Conservation (phyloP, 2,329 filamentous ascomycete genomes). For the Fusarium metavorans region DNA sequence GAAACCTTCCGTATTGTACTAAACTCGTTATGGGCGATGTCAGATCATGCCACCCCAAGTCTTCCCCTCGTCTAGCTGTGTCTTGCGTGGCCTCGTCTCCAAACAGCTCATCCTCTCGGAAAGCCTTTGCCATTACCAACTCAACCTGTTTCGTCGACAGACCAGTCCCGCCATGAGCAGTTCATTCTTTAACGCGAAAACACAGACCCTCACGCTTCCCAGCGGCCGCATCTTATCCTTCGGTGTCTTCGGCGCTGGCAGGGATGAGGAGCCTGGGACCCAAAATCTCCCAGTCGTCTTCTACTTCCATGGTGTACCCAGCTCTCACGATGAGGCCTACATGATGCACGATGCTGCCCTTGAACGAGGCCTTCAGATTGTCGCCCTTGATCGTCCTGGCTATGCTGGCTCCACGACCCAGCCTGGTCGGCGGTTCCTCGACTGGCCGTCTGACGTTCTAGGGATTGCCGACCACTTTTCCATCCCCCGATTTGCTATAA, state of each 20-base stretch:
- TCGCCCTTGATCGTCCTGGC: conserved; percentile 57
- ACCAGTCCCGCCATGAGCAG: background rate
- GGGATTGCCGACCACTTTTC: conserved; percentile 44
- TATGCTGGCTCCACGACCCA: conserved; percentile 54
- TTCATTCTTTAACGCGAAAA: background rate
- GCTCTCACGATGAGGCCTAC: conserved; percentile 53
- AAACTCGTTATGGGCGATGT: background rate
- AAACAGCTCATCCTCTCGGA: background rate
- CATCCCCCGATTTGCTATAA: conserved; percentile 46
- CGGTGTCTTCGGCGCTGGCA: background rate
- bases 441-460: conserved; percentile 51
- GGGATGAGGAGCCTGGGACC: conserved; percentile 51
- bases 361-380: conserved; percentile 46
- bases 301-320: conserved; percentile 58
- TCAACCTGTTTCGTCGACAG: background rate
- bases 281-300: conserved; percentile 49
- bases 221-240: conserved; percentile 57
- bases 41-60: background rate
- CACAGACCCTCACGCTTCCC: conserved; percentile 50
- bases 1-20: background rate
- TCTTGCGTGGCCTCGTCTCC: background rate
- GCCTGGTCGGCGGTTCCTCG: conserved; percentile 46
- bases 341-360: conserved; percentile 43
- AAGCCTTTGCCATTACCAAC: background rate
- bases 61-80: background rate